These are phyloP conservation scores for Alternaria ventricosa DNA, from an alignment of 2,329 filamentous ascomycete species.

Conservation along the genomic window DNA sequence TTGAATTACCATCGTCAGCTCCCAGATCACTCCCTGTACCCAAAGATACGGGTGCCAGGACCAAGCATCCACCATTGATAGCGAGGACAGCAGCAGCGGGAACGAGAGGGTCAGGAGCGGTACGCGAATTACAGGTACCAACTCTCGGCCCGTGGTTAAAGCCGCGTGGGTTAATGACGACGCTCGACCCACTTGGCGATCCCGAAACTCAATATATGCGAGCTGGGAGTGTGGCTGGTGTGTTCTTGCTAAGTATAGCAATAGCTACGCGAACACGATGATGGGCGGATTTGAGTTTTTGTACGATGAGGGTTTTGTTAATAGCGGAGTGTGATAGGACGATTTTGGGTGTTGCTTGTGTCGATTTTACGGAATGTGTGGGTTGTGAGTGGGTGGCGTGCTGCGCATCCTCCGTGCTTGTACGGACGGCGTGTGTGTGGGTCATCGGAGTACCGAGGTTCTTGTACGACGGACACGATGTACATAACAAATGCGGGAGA, in stretches of 20 bases:
- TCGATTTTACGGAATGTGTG: not conserved
- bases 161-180: conserved; percentile 6
- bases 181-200: conserved; percentile 1
- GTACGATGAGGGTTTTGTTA: not conserved
- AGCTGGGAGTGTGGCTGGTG: not conserved
- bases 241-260: not conserved
- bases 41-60: not conserved
- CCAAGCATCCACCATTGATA: not conserved
- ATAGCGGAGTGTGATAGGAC: no score
- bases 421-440: no score
- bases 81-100: not conserved
- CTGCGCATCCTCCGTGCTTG: not conserved
- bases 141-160: not conserved
- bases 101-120: not conserved
- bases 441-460: no score
- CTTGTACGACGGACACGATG: no score
- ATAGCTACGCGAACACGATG: not conserved
- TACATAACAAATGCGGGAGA: not conserved
- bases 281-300: not conserved
- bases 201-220: not conserved
- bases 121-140: not conserved
- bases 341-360: no score
- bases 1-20: not conserved
- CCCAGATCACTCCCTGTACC: not conserved
- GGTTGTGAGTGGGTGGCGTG: not conserved